Evolutionary conservation across 2,329 filamentous ascomycete genomes (phyloP), one percentile per base, ranked within the genome.

Genomic region (Aspergillus fumigatus): DNA sequence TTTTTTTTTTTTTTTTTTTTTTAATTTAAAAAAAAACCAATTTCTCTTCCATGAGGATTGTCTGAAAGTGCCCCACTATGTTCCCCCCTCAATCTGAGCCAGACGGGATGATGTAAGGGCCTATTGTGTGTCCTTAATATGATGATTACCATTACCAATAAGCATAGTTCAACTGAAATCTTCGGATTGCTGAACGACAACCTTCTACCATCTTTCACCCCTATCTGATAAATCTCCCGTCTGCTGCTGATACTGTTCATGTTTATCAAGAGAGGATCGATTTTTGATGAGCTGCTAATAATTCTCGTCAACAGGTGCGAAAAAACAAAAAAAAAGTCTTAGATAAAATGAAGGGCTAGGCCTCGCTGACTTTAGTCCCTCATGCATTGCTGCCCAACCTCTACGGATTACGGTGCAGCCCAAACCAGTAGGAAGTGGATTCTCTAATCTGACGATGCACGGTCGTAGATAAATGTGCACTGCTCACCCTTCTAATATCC

Each of bases 81-180:
- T 47, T 47, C 21, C 4, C 4, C 40, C n/a, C 10, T 43, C n/a
- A 21, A 43, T 43, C 6, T 47, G 14, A 23, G 43, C 43, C 6
- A 23, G 23, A 26, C 43, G 43, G 43, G 43, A 47, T 47, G 43
- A 47, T 47, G 8, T 43, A 11, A 50, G 43, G 51, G 54, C 51
- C 27, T 29, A 4, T 53, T 61, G 55, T 61, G 55, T 49, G 41
- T 45, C 41, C 41, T 26, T 47, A 4, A 47, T 11, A 69, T 73
- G 72, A 75, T 74, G 72, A 74, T 65, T 64, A 69, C 69, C 65
- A 65, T 65, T 47, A 67, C 60, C 60, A 65, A 69, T 69, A 69
- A 69, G 73, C 72, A 75, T 75, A 75, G 73, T 75, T 75, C 73
- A 75, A 65, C 71, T 73, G 72, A 75, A 66, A 67, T 72, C 71